Conservation (phyloP, 805 yeast species). For the Kuraishia capsulata region DNA sequence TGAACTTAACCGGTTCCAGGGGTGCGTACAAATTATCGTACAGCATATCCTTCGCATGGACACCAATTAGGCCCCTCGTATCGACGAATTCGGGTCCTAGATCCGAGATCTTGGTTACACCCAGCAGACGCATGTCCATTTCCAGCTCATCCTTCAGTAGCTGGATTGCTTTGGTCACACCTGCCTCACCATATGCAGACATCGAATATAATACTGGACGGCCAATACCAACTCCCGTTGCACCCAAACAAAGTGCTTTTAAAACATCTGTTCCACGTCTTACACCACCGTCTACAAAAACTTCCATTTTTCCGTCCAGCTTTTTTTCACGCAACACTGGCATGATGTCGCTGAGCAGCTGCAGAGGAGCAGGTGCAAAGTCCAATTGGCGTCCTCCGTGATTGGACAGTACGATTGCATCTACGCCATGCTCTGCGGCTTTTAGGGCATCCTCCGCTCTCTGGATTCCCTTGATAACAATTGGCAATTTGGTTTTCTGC, state of each 20-base stretch:
- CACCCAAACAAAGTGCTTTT: conserved; percentile 62
- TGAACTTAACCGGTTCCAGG: conserved; percentile 18
- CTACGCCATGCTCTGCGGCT: conserved; percentile 64
- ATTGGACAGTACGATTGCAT: conserved; percentile 77
- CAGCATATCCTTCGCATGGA: conserved; percentile 21
- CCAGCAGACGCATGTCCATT: conserved; percentile 74
- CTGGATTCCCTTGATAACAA: conserved; percentile 78
- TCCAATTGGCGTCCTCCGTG: conserved; percentile 91
- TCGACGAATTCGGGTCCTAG: conserved; percentile 59
- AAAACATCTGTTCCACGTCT: conserved; percentile 60
- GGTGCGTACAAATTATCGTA: conserved; percentile 20
- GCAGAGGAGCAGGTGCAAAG: conserved; percentile 70
- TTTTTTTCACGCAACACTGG: conserved; percentile 37
- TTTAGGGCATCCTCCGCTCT: conserved; percentile 66
- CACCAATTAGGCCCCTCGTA: conserved; percentile 23
- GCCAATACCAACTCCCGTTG: conserved; percentile 64
- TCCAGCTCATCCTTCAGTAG: conserved; percentile 61
- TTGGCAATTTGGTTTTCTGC: conserved; percentile 50
- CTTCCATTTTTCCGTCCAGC: conserved; percentile 41
- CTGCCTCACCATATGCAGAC: conserved; percentile 53
- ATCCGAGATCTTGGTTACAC: conserved; percentile 54
- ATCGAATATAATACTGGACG: conserved; percentile 60
- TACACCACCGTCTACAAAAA: conserved; percentile 62
- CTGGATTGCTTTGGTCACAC: conserved; percentile 51
- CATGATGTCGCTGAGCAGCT: conserved; percentile 63